Evolutionary conservation across 192 early-diverging fungal species (phyloP).

Genomic region (Linnemannia schmuckeri): DNA sequence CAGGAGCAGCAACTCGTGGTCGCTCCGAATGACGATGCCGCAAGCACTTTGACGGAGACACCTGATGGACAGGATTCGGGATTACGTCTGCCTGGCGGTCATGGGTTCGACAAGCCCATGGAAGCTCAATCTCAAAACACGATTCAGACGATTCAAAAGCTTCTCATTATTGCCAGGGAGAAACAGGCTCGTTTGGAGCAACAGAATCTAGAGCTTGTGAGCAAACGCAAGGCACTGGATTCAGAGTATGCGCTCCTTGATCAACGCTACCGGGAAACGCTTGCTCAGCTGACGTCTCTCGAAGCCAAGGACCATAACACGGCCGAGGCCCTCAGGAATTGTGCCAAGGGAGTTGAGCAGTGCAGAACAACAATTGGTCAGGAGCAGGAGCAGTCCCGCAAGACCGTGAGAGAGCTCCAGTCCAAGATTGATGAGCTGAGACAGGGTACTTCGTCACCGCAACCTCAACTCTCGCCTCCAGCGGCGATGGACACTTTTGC

Average conservation of each 20-base stretch:
- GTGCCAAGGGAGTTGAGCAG: conserved; percentile 5
- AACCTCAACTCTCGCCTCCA: not conserved
- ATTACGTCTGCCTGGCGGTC: not conserved
- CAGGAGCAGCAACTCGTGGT: not conserved
- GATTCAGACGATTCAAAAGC: conserved; percentile 28
- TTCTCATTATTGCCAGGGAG: conserved; percentile 19
- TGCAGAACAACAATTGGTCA: conserved; percentile 25
- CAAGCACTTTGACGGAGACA: not conserved
- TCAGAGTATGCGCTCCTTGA: conserved; percentile 3
- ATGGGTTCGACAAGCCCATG: conserved; percentile 24
- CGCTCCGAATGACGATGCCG: not conserved
- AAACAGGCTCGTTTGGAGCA: conserved; percentile 13
- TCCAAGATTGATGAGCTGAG: conserved; percentile 16
- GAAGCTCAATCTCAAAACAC: conserved; percentile 33
- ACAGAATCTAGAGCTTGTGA: conserved; percentile 7
- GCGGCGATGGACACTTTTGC: not conserved
- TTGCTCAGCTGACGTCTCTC: not conserved
- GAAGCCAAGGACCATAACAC: conserved; percentile 7
- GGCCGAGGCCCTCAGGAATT: conserved; percentile 22
- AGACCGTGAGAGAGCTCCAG: conserved; percentile 16
- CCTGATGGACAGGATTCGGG: not conserved
- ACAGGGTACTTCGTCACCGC: not conserved
- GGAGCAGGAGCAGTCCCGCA: conserved; percentile 16
- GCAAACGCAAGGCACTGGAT: conserved; percentile 19
- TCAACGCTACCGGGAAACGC: not conserved